Evolutionary conservation across 2,329 filamentous ascomycete genomes (phyloP).

Genomic region (Diplodia intermedia): DNA sequence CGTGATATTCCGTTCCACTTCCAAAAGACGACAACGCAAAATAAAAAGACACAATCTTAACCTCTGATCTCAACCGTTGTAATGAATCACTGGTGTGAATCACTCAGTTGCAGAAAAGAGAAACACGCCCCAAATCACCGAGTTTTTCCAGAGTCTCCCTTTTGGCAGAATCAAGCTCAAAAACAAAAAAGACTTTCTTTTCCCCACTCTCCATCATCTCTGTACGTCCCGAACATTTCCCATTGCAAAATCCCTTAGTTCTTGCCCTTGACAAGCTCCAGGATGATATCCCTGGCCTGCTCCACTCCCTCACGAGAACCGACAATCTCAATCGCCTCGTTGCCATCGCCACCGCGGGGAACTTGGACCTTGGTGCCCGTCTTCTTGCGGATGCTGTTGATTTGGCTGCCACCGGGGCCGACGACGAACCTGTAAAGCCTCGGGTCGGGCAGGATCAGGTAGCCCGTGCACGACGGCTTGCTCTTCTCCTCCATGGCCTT

Average conservation of each 20-base stretch:
- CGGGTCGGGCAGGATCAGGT: slow-evolving; percentile 88
- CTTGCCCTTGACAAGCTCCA: slow-evolving; percentile 72
- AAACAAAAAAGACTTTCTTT: neutral
- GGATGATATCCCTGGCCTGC: slow-evolving; percentile 84
- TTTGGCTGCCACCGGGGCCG: slow-evolving; percentile 85
- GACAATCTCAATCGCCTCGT: slow-evolving; percentile 88
- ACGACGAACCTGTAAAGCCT: slow-evolving; percentile 89
- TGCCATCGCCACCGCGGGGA: slow-evolving; percentile 75
- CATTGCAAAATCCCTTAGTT: neutral
- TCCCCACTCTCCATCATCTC: neutral
- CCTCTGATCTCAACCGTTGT: slow-evolving; percentile 5
- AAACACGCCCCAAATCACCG: neutral
- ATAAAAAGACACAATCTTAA: slow-evolving; percentile 1
- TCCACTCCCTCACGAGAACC: slow-evolving; percentile 82
- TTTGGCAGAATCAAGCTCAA: slow-evolving; percentile 4
- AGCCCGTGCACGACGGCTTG: slow-evolving; percentile 77
- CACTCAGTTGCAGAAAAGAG: slow-evolving; percentile 26
- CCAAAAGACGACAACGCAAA: neutral
- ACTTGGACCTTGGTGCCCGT: slow-evolving; percentile 95
- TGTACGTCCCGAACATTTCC: neutral
- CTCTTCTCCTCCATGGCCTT: slow-evolving; percentile 74
- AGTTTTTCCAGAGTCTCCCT: slow-evolving; percentile 1
- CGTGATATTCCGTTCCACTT: neutral
- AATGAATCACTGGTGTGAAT: neutral
- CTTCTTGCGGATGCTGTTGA: slow-evolving; percentile 90